Percentiles rank a stretch among this genome's conserved stretches.
Conservation (phyloP, 108 stramenopile species). For the Stephanodiscus triporus region DNA sequence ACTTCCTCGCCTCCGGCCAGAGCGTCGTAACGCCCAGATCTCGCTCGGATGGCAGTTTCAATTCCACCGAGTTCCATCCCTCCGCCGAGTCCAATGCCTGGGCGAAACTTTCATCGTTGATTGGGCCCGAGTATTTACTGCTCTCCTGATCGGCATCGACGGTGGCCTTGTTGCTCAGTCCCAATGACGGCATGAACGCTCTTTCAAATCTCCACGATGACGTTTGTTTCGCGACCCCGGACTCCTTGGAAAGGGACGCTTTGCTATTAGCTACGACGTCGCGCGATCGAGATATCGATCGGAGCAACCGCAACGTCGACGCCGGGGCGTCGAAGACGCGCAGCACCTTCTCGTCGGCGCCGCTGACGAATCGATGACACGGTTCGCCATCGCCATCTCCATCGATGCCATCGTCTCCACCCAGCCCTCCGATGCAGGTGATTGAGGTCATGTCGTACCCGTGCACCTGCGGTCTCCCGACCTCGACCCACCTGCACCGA, state of each 20-base stretch:
- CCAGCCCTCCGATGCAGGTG: constrained; percentile 60
- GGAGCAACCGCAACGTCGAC: constrained; percentile 61
- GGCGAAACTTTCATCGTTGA: constrained; percentile 24
- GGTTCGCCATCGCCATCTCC: constrained; percentile 37
- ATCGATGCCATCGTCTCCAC: constrained; percentile 5
- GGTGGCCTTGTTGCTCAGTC: constrained; percentile 84
- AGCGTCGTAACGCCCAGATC: constrained; percentile 82
- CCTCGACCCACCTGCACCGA: constrained; percentile 70
- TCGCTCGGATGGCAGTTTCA: constrained; percentile 73
- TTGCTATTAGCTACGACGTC: neutral
- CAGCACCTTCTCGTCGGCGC: constrained; percentile 89
- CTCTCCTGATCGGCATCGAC: constrained; percentile 51
- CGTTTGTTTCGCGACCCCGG: too few relatives aligned
- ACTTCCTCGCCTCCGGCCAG: constrained; percentile 85
- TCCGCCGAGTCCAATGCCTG: constrained; percentile 21
- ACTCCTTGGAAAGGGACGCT: neutral
- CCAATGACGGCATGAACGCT: constrained; percentile 86
- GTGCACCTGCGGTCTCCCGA: constrained; percentile 88
- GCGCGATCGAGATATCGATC: constrained; percentile 25
- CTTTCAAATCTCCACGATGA: constrained; percentile 67
- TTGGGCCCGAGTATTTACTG: constrained; percentile 38
- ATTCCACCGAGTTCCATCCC: constrained; percentile 11
- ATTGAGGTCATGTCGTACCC: constrained; percentile 84
- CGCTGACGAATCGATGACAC: constrained; percentile 72
- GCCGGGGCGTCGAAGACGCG: constrained; percentile 86